These are phyloP conservation scores for Forsythia viridissima DNA, from an alignment of 257 asterid genomes.

Conservation along the genomic window DNA sequence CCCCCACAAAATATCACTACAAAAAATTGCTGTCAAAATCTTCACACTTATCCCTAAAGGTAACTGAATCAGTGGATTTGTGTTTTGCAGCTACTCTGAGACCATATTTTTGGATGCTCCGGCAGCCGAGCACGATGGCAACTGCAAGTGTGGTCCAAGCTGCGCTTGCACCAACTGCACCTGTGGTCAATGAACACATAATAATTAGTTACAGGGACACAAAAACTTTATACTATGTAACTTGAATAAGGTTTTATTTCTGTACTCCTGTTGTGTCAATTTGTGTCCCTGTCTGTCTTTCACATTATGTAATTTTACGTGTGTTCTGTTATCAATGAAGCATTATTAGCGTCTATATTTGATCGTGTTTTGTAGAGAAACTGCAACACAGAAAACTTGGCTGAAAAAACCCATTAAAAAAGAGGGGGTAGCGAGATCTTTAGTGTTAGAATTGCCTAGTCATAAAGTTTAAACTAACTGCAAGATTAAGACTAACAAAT, in stretches of 20 bases:
- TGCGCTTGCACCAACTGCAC: constrained; percentile 65
- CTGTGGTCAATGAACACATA: constrained; percentile 45
- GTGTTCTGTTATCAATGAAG: background rate
- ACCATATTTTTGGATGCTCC: constrained; percentile 34
- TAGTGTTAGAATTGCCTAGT: no score
- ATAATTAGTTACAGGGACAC: constrained; percentile 1
- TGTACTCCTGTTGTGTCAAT: background rate
- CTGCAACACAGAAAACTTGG: no score
- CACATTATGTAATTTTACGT: background rate
- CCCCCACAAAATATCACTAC: no score
- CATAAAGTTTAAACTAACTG: no score
- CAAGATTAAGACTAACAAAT: no score
- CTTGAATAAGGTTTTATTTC: background rate
- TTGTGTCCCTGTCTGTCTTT: background rate
- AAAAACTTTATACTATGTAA: background rate
- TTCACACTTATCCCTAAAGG: background rate
- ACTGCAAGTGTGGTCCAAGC: constrained; percentile 71
- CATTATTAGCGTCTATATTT: background rate
- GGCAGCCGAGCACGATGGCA: constrained; percentile 51
- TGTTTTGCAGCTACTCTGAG: constrained; percentile 49
- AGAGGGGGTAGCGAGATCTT: no score
- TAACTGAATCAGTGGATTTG: background rate
- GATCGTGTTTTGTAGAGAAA: no score
- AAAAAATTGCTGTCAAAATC: background rate
- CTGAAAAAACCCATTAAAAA: no score